Percentiles rank a stretch among this genome's conserved stretches.
Conservation (phyloP, 345 rosid genomes). For the Cochlearia excelsa region DNA sequence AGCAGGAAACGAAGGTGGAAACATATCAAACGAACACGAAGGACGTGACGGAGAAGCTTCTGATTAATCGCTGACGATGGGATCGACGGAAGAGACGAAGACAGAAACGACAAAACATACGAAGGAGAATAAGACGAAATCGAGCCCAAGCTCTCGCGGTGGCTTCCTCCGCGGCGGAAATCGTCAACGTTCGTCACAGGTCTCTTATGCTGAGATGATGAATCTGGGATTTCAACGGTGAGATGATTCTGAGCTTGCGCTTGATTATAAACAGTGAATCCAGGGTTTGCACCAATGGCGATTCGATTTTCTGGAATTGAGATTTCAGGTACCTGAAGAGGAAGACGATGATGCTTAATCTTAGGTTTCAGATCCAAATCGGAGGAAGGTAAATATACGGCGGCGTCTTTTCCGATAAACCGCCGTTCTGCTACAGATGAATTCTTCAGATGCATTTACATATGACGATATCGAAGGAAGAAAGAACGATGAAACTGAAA, state of each 20-base stretch:
- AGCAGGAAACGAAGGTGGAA: slow-evolving; percentile 51
- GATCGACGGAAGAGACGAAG: slow-evolving; percentile 34
- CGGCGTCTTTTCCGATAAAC: slow-evolving; percentile 44
- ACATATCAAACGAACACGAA: slow-evolving; percentile 57
- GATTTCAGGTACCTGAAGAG: slow-evolving; percentile 35
- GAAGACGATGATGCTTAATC: slow-evolving; percentile 32
- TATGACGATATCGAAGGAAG: slow-evolving; percentile 8
- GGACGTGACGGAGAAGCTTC: slow-evolving; percentile 42
- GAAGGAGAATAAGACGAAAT: slow-evolving; percentile 34
- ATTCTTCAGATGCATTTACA: slow-evolving; percentile 48
- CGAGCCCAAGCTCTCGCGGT: slow-evolving; percentile 19
- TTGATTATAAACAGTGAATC: slow-evolving; percentile 35
- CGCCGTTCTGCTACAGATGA: slow-evolving; percentile 37
- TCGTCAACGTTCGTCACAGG: slow-evolving; percentile 44
- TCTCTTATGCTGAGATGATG: slow-evolving; percentile 46
- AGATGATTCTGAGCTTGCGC: slow-evolving; percentile 39
- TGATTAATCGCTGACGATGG: slow-evolving; percentile 40
- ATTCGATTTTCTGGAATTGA: slow-evolving; percentile 13
- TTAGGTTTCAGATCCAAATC: slow-evolving; percentile 35
- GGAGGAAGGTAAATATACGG: slow-evolving; percentile 28
- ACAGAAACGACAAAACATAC: slow-evolving; percentile 27
- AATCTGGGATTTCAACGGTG: slow-evolving; percentile 44
- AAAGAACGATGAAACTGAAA: slow-evolving; percentile 2
- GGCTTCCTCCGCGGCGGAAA: slow-evolving; percentile 28
- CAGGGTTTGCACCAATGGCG: slow-evolving; percentile 23